Conservation (phyloP, 1,284 basidiomycete genomes). For the Marasmius tenuissimus region DNA sequence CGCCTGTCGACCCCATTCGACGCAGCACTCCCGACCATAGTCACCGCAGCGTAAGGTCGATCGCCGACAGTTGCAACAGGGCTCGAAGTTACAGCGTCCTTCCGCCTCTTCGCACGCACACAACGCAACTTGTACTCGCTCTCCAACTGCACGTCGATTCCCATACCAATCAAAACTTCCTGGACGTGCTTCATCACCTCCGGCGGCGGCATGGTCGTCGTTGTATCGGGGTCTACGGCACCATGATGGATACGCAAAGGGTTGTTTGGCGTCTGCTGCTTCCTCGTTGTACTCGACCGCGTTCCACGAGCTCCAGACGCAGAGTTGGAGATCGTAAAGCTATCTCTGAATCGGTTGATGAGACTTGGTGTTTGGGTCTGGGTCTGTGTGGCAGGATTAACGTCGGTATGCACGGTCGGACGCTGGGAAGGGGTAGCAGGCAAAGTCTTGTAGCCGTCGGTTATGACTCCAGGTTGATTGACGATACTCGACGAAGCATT, state of each 20-base stretch:
- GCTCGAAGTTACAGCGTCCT: constrained; percentile 50
- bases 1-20: constrained; percentile 85
- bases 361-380: constrained; percentile 47
- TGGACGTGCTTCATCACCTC: constrained; percentile 88
- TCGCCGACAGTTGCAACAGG: constrained; percentile 35
- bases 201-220: constrained; percentile 82
- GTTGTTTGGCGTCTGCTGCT: constrained; percentile 23
- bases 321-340: constrained; percentile 34
- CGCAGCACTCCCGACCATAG: constrained; percentile 74
- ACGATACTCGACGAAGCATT: constrained; percentile 32
- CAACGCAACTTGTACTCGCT: constrained; percentile 88
- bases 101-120: constrained; percentile 70
- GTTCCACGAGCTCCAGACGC: constrained; percentile 22
- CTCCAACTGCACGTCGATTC: constrained; percentile 86
- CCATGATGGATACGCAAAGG: constrained; percentile 87
- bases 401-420: constrained; percentile 43
- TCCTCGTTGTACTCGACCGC: not conserved
- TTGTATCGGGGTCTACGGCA: constrained; percentile 88
- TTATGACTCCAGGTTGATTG: constrained; percentile 22
- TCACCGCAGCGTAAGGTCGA: constrained; percentile 66
- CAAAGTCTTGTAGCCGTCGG: constrained; percentile 1
- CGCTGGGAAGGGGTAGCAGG: constrained; percentile 23
- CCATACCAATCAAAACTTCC: constrained; percentile 84
- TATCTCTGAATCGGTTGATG: constrained; percentile 44
- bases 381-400: constrained; percentile 35